Evolutionary conservation across 2,329 filamentous ascomycete species (phyloP), one percentile per base, ranked within the genome.

Genomic region (Endoconidiophora polonica): DNA sequence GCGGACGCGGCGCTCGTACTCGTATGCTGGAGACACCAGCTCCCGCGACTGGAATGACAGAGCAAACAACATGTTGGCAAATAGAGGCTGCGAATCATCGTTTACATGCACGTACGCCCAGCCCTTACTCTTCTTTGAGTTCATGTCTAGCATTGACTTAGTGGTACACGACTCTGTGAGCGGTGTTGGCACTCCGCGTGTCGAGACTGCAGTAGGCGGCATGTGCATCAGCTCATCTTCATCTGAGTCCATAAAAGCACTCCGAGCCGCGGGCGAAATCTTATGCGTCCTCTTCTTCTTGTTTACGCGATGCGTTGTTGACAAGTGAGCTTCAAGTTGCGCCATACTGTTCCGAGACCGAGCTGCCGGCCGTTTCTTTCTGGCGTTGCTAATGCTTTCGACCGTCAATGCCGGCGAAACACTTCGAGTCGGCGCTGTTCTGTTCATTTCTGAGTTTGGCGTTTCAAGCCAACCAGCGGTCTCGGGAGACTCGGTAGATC

Each of bases 41-140:
- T 67, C 65, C 24, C 64, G 65, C 0, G 65, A 63, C 56, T 71
- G 71, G 54, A 86, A 85, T 0, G 86, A 90, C 9, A 94, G 74
- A 0, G 87, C 87, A 63, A 96, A 95, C 0, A 77, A 78, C 87
- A 95, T 94, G 40, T 80, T 78, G 1, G 73, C 66, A 58, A 96
- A 94, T 0, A 93, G 44, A 2, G 18, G 26, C 4, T 39, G 16
- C 7, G 7, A 4, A n/a, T 14, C 36, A 18, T 50, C 58, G 54
- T 2, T 37, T 3, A 52, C 29, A 4, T 46, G 50, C 14, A 50
- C 44, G 44, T 53, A 53, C 9, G 24, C 44, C 52, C 52, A 53
- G 20, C 52, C 52, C 24, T 53, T 53, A 9, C 39, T 38, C 14
- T 20, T 29, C 29, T 48, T 48, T 2, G 26, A 6, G 3, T 33